Base-by-base conservation (phyloP, 2,329 filamentous ascomycete species). In the Aspergillus felis region DNA sequence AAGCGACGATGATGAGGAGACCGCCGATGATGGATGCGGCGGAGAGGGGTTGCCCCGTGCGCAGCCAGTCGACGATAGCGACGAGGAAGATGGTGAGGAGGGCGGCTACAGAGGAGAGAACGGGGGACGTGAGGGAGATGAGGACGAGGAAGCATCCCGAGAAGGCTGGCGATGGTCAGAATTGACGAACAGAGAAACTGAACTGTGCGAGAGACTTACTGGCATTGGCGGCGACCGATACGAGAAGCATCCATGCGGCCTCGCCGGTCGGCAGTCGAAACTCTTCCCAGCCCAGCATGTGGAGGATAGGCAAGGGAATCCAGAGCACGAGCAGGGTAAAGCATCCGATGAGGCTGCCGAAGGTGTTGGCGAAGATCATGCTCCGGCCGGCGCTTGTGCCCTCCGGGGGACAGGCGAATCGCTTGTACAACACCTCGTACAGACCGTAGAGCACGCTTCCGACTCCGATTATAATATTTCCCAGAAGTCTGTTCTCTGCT, bases 391-490 rank as follows among this genome's bases (percentile, higher is more conserved):
- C 85, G 47, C 85, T 88, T 54, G 87, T 90, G 51, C 92, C 92
- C 64, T 97, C 92, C 0, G 94, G 94, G 10, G 94, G 94, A 71
- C 94, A 99, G 14, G 93, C 93, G 58, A 87, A 87, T 58, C 88
- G 87, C 81, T 99, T 99, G 79, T 99, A 99, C 42, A 99, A 76
- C 5, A 99, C 94, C 75, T 99, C 94, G 75, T 99, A 99, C 50
- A 99, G 87, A 0, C 94, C 94, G 73, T 99, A 99, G 20, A 99
- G 82, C 6, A 99, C 87, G 63, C 89, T 94, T 9, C 94, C 94
- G 25, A 91, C 76, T 38, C 93, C 93, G 66, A 99, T 99, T 66
- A 99, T 84, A 42, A 97, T 77, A 71, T 99, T 99, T 6, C 94
- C 94, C 0, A 93, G 73, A 12, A 92, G 83, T 20, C 92, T 84